A percentile compares a stretch with the other conserved stretches of the same genome.
Conservation (phyloP, 305 asterid genomes). For the Fraxinus albicans region DNA sequence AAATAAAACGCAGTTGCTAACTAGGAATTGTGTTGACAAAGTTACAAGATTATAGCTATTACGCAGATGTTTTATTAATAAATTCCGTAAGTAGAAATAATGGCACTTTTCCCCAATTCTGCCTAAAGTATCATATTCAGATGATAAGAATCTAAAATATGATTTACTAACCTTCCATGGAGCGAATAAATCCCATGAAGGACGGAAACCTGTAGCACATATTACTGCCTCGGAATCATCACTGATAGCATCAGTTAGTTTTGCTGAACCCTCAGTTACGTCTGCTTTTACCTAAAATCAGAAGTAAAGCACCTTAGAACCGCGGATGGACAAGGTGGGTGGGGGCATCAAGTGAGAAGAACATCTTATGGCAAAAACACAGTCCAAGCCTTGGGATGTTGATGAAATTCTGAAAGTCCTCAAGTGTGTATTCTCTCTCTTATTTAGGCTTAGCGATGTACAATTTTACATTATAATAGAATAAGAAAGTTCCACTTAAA, state of each 20-base stretch:
- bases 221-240: constrained; percentile 91
- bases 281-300: constrained; percentile 78
- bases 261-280: constrained; percentile 80
- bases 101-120: neutral
- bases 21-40: neutral
- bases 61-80: neutral
- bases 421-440: neutral
- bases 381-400: neutral
- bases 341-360: neutral
- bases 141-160: neutral
- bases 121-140: neutral
- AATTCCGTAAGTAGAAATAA: neutral
- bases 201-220: constrained; percentile 90
- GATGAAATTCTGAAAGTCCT: neutral
- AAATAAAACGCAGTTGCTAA: neutral
- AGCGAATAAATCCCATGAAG: constrained; percentile 72
- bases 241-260: constrained; percentile 78
- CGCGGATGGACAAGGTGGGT: neutral
- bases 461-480: neutral
- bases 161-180: constrained; percentile 81
- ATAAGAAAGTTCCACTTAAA: neutral
- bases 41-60: neutral
- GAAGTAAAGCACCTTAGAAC: neutral
- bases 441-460: neutral
- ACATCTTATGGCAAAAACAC: neutral